These are phyloP conservation scores for Schrenkiella parvula DNA, from an alignment of 345 rosid genomes.

Conservation along the genomic window DNA sequence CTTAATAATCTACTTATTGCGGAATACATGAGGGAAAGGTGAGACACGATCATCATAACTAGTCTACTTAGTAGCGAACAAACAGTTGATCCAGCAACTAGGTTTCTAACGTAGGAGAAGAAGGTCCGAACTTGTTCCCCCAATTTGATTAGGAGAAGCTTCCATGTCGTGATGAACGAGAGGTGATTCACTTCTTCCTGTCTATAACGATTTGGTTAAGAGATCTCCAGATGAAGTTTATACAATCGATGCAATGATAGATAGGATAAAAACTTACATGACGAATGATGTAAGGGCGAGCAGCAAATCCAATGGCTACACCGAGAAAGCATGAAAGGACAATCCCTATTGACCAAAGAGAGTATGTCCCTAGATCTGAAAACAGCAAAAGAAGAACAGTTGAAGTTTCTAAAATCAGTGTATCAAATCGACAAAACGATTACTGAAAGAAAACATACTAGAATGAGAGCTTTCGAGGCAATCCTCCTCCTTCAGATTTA, in stretches of 20 bases:
- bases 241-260: background rate
- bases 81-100: constrained; percentile 39
- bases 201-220: constrained; percentile 52
- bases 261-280: constrained; percentile 36
- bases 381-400: constrained; percentile 1
- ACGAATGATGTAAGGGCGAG: constrained; percentile 33
- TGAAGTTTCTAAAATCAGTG: background rate
- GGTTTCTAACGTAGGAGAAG: constrained; percentile 63
- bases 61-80: constrained; percentile 37
- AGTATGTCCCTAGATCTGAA: constrained; percentile 27
- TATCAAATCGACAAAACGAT: background rate
- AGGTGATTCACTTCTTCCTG: constrained; percentile 49
- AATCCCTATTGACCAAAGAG: constrained; percentile 33
- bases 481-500: constrained; percentile 59
- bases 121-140: constrained; percentile 51
- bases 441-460: constrained; percentile 22
- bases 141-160: constrained; percentile 54
- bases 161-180: constrained; percentile 55
- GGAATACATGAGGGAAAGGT: constrained; percentile 50
- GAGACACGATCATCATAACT: constrained; percentile 48
- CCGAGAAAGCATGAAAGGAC: constrained; percentile 31
- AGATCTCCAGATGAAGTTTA: constrained; percentile 2
- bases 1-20: constrained; percentile 42
- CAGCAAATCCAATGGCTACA: constrained; percentile 23
- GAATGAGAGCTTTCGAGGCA: constrained; percentile 48